Evolutionary conservation across 1,284 basidiomycete genomes (phyloP).

Genomic region (Apiotrichum mycotoxinovorans): DNA sequence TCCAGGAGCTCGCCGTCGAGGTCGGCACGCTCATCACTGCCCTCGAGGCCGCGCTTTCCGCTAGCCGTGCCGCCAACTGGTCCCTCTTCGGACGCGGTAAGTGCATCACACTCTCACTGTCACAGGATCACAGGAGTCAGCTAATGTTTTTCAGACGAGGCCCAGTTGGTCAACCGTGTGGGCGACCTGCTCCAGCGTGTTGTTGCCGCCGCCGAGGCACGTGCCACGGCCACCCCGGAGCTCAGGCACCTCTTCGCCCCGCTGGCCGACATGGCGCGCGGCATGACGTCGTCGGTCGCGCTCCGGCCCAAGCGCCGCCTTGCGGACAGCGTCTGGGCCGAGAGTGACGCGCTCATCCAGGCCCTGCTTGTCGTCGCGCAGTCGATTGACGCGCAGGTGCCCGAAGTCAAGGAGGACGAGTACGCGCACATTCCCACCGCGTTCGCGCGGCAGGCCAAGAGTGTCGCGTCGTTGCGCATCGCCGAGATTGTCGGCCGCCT

Average conservation of each 20-base stretch:
- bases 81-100: conserved; percentile 29
- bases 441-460: conserved; percentile 24
- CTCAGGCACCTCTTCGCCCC: conserved; percentile 56
- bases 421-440: conserved; percentile 37
- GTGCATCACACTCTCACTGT: too few relatives aligned
- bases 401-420: conserved; percentile 33
- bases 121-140: too few relatives aligned
- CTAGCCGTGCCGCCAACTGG: conserved; percentile 21
- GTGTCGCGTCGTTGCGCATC: conserved; percentile 35
- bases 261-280: conserved; percentile 54
- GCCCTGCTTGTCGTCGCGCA: conserved; percentile 64
- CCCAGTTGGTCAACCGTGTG: conserved; percentile 13
- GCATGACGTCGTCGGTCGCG: conserved; percentile 7
- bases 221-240: conserved; percentile 41
- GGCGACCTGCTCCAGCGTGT: conserved; percentile 11
- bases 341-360: conserved; percentile 57
- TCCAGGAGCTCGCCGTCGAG: conserved; percentile 33
- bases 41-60: conserved; percentile 22
- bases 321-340: conserved; percentile 25
- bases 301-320: conserved; percentile 7
- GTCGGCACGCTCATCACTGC: conserved; percentile 21
- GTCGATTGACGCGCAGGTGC: conserved; percentile 50
- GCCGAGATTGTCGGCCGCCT: conserved; percentile 40
- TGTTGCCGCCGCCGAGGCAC: not conserved
- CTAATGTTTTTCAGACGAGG: conserved; percentile 19